Evolutionary conservation across 176 grass and related monocot species (phyloP).

Genomic region (Carex littledalei): DNA sequence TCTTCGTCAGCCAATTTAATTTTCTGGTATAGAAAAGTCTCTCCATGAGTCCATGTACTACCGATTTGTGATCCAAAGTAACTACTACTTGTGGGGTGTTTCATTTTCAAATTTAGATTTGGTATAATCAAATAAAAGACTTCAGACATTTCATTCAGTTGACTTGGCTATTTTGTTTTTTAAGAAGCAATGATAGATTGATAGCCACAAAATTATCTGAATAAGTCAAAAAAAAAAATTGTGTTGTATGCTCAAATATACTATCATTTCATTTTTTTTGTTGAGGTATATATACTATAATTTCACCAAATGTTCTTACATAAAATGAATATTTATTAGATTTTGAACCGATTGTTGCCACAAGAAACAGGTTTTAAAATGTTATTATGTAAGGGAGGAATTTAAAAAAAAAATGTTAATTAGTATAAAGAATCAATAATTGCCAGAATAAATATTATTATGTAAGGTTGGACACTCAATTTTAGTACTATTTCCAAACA

Average conservation of each 20-base stretch:
- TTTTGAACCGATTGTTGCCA: too few relatives aligned
- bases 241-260: not conserved
- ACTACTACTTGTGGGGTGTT: not conserved
- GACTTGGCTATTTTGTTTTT: not conserved
- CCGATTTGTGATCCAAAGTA: constrained; percentile 10
- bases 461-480: not conserved
- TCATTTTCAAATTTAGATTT: not conserved
- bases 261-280: not conserved
- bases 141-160: not conserved
- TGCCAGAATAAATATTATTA: too few relatives aligned
- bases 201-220: not conserved
- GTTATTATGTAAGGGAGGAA: too few relatives aligned
- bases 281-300: too few relatives aligned
- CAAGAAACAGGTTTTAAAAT: too few relatives aligned
- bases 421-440: not conserved
- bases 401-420: too few relatives aligned
- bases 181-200: not conserved
- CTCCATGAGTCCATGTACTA: not conserved
- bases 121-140: not conserved
- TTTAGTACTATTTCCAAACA: not conserved
- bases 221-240: not conserved
- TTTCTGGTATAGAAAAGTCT: constrained; percentile 2
- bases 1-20: constrained; percentile 6
- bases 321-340: not conserved
- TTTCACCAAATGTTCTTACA: not conserved